Evolutionary conservation across 495 filamentous ascomycete species (phyloP).

Genomic region (Tuber microsphaerosporum): DNA sequence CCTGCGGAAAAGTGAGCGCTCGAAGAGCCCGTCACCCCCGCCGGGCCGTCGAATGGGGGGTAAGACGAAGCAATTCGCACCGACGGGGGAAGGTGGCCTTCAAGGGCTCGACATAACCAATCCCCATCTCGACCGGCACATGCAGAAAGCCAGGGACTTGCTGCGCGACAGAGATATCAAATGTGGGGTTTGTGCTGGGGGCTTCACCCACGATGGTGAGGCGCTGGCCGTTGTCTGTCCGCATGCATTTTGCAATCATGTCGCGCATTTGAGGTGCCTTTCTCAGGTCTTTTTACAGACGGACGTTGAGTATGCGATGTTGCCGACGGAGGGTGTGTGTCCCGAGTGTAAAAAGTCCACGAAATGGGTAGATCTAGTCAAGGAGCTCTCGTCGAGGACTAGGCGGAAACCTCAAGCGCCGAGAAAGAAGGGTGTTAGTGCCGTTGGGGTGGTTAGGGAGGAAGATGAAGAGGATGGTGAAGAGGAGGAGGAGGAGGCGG

Average conservation of each 20-base stretch:
- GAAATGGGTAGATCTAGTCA: constrained; percentile 71
- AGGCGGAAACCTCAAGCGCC: constrained; percentile 26
- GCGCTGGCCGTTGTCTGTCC: constrained; percentile 65
- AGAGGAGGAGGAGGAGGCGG: constrained; percentile 35
- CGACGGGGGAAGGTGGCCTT: constrained; percentile 45
- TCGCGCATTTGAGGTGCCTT: constrained; percentile 71
- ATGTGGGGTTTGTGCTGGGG: constrained; percentile 59
- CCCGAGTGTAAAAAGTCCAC: constrained; percentile 59
- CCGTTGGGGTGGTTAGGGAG: constrained; percentile 12
- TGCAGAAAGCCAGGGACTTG: constrained; percentile 62
- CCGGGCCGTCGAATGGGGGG: constrained; percentile 30
- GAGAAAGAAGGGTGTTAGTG: constrained; percentile 13
- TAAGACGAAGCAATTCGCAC: constrained; percentile 17
- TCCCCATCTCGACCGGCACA: constrained; percentile 54
- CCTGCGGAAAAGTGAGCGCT: constrained; percentile 37
- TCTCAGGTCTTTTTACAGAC: constrained; percentile 55
- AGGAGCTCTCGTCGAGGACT: constrained; percentile 60
- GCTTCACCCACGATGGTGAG: constrained; percentile 45
- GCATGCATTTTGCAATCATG: constrained; percentile 56
- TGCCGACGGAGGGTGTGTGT: constrained; percentile 67
- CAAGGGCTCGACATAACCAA: constrained; percentile 62
- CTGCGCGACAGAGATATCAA: constrained; percentile 46
- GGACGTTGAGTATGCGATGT: constrained; percentile 41
- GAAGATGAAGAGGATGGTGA: constrained; percentile 28
- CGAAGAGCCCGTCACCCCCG: constrained; percentile 6